Percentiles rank a stretch among this genome's conserved stretches.
Conservation (phyloP, 129 eudicot genomes). For the Kitagawia praeruptora region DNA sequence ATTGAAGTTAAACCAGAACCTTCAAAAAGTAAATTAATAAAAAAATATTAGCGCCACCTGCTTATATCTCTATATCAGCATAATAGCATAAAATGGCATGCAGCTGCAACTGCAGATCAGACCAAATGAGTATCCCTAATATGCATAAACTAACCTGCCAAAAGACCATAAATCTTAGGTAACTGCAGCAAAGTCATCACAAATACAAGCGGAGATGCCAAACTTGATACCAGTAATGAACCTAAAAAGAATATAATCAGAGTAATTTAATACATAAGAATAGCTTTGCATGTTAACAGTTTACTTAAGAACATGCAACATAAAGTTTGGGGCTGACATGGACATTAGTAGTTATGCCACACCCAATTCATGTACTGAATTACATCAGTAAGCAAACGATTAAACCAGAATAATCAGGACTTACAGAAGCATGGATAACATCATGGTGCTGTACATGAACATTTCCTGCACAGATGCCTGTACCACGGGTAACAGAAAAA, state of each 20-base stretch:
- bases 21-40: not conserved
- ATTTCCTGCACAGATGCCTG: not conserved
- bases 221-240: constrained; percentile 56
- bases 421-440: not conserved
- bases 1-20: not conserved
- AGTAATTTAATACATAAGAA: not conserved
- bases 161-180: constrained; percentile 75
- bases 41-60: not conserved
- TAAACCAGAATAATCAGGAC: not conserved
- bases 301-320: not conserved
- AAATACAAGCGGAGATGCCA: constrained; percentile 64
- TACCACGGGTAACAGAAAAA: not conserved
- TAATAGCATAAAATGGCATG: not conserved
- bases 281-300: not conserved
- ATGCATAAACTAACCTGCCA: constrained; percentile 47
- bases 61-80: not conserved
- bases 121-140: constrained; percentile 1
- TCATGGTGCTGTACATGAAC: not conserved
- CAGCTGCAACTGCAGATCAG: not conserved
- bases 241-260: constrained; percentile 25
- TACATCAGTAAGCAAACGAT: not conserved
- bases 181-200: constrained; percentile 51
- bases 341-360: not conserved
- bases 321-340: not conserved
- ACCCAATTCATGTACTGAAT: not conserved